A percentile compares a stretch with the other conserved stretches of the same genome.
Evolutionary conservation across 2,329 filamentous ascomycete species (phyloP).

Genomic region (Cladosporium velox): DNA sequence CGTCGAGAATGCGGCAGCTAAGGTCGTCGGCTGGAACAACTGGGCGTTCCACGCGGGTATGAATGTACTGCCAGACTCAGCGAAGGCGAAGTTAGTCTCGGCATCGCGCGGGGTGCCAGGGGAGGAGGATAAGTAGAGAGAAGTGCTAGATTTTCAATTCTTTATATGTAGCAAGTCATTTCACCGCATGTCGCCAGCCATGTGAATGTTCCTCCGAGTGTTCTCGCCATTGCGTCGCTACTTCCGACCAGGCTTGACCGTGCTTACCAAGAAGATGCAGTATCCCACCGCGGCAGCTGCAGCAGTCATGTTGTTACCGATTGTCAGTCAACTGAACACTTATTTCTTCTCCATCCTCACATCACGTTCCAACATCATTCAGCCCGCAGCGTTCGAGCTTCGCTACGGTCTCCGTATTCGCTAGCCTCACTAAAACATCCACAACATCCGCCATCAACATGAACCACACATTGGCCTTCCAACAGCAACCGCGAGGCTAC

Average conservation of each 20-base stretch:
- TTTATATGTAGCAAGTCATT: not conserved
- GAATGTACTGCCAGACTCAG: constrained; percentile 5
- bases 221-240: not conserved
- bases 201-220: no score
- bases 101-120: not conserved
- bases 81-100: not conserved
- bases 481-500: no score
- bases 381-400: not conserved
- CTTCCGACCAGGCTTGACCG: not conserved
- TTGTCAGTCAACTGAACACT: not conserved
- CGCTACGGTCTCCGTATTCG: not conserved
- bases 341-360: not conserved
- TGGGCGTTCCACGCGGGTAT: constrained; percentile 3
- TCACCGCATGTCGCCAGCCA: not conserved
- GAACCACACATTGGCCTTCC: not conserved
- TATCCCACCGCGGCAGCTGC: not conserved
- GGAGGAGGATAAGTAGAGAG: not conserved
- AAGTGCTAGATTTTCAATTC: not conserved
- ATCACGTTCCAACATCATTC: not conserved
- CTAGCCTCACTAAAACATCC: not conserved
- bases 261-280: not conserved
- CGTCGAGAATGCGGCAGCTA: constrained; percentile 12
- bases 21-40: constrained; percentile 19
- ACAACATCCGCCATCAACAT: not conserved
- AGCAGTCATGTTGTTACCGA: not conserved